Percentiles rank a stretch among this genome's conserved stretches.
These are phyloP conservation scores for Debaryomyces tyrocola DNA, from an alignment of 805 yeast species.

Conservation along the genomic window DNA sequence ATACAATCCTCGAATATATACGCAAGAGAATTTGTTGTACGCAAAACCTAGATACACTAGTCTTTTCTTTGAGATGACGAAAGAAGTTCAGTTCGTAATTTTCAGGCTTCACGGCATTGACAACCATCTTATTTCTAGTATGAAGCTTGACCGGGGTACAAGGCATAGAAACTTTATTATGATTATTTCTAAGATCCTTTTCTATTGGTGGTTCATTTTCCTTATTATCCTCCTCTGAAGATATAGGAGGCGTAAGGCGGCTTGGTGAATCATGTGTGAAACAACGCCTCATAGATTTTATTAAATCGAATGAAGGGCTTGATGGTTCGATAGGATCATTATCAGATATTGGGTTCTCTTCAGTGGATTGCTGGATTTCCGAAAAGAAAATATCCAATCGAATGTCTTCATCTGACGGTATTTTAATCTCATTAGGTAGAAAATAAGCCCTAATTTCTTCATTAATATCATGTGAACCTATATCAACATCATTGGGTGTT, in stretches of 20 bases:
- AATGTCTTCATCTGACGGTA: conserved; percentile 17
- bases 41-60: conserved; percentile 33
- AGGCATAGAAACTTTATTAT: background rate
- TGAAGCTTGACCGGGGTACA: background rate
- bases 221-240: conserved; percentile 7
- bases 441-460: conserved; percentile 19
- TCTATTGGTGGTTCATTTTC: background rate
- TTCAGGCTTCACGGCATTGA: conserved; percentile 17
- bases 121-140: background rate
- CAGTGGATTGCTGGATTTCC: conserved; percentile 9
- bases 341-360: conserved; percentile 9
- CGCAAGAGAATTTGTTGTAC: conserved; percentile 71
- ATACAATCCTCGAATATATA: conserved; percentile 73
- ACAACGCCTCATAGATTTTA: background rate
- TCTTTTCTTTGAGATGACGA: conserved; percentile 17
- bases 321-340: conserved; percentile 4
- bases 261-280: background rate
- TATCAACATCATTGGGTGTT: conserved; percentile 26
- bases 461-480: conserved; percentile 22
- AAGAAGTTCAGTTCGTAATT: conserved; percentile 21
- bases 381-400: conserved; percentile 18
- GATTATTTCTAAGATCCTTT: background rate
- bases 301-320: background rate
- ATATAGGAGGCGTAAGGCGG: conserved; percentile 6
- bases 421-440: conserved; percentile 9